Evolutionary conservation across 2,329 filamentous ascomycete species (phyloP).

Genomic region (Clonostachys rhizophaga): DNA sequence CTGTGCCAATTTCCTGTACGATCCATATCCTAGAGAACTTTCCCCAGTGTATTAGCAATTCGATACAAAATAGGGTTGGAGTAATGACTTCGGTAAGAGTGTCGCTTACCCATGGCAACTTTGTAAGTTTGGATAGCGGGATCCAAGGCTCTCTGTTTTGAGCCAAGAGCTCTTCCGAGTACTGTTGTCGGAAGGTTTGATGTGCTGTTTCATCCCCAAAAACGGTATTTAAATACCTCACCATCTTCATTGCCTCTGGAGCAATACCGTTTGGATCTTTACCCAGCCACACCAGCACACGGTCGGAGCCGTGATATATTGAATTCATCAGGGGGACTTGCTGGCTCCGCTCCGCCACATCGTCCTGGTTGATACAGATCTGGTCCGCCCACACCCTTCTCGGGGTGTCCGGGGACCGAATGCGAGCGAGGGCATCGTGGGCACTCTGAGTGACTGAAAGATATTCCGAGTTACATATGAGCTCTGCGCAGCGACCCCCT

Average conservation of each 20-base stretch:
- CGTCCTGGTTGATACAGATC: conserved; percentile 32
- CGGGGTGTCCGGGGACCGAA: conserved; percentile 13
- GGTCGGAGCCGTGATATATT: conserved; percentile 23
- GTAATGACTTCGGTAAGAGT: background rate
- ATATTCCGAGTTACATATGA: conserved; percentile 7
- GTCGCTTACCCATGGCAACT: conserved; percentile 21
- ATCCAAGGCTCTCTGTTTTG: conserved; percentile 19
- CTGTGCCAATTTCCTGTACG: conserved; percentile 27
- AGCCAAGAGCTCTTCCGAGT: conserved; percentile 19
- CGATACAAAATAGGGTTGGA: background rate
- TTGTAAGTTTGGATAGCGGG: conserved; percentile 22
- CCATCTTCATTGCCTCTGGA: conserved; percentile 15
- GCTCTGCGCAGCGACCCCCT: conserved; percentile 10
- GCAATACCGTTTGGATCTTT: conserved; percentile 17
- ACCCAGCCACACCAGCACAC: conserved; percentile 28
- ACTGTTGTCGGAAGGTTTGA: conserved; percentile 14
- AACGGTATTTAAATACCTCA: conserved; percentile 16
- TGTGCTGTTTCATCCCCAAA: conserved; percentile 22
- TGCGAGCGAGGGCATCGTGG: conserved; percentile 18
- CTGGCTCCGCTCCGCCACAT: conserved; percentile 22
- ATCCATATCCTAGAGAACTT: conserved; percentile 30
- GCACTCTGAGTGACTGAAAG: conserved; percentile 21
- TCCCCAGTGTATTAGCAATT: background rate
- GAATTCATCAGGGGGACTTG: conserved; percentile 32
- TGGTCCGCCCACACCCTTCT: conserved; percentile 31